Evolutionary conservation across 305 asterid genomes (phyloP), one percentile per base, ranked within the genome.

Genomic region (Fraxinus nigra): DNA sequence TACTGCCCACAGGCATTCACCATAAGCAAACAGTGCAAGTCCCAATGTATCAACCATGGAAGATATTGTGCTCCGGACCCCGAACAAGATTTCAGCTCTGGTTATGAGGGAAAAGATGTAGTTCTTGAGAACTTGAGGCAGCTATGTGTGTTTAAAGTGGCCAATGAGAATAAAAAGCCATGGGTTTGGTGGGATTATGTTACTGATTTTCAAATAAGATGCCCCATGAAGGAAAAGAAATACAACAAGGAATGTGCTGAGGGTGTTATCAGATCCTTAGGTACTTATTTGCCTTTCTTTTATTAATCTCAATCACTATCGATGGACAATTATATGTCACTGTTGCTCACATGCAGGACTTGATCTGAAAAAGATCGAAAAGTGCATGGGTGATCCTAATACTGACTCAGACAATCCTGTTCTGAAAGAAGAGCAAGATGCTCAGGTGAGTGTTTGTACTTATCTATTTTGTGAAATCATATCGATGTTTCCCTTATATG

Each of bases 211-310:
- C 77, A 65, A 77, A 72, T 81, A 48, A 72, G 82, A 18, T 84
- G 87, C 76, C 82, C 87, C 38, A 84, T 81, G 85, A 84, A 78
- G 20, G 85, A 84, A 40, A 77, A 81, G 61, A 84, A 84, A 51
- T 84, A 84, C 33, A 81, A 95, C 87, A 90, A 88, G 85, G 98
- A 90, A 48, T 95, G 99, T 88, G 98, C 99, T 10, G 93, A 89
- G 0, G 43, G 78, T 82, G 99, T 94, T 48, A 89, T 95, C 82
- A 89, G 72, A 80, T 94, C 98, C 35, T 89, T 95, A 84, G 99
- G 98, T 95, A 84, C 79, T 61, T 77, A 63, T 79, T 81, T 67
- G 24, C 76, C 43, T 82, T 72, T 81, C 51, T 30, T 24, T 78
- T 37, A 16, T 33, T 13, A 9, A 7, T 32, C 10, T 28, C 35